phyloP scores from a whole-genome alignment of 73 alveolate species.

The Urostyla sp. region DNA sequence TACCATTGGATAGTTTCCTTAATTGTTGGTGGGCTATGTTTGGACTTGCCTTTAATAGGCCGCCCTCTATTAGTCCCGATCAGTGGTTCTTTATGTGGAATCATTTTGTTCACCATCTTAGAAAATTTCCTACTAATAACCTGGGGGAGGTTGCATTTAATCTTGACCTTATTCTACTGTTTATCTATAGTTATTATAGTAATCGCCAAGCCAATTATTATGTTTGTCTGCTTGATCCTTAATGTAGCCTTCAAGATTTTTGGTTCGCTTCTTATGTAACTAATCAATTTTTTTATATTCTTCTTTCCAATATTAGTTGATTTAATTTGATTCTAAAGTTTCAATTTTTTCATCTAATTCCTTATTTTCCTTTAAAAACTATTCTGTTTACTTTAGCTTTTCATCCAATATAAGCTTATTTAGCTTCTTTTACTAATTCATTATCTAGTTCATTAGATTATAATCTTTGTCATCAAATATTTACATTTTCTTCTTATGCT shows the following conservation, averaged over 20 bases:
- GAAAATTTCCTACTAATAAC: too few relatives aligned
- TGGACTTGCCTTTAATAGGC: too few relatives aligned
- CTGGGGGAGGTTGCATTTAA: too few relatives aligned
- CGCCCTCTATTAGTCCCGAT: too few relatives aligned
- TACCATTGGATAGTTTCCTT: too few relatives aligned
- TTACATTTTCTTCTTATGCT: slow-evolving; percentile 41
- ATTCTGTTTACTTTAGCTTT: slow-evolving; percentile 34
- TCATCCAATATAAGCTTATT: slow-evolving; percentile 10
- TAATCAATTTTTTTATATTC: slow-evolving; percentile 20
- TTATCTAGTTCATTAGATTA: slow-evolving; percentile 43
- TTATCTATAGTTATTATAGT: slow-evolving; percentile 4
- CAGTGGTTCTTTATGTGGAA: too few relatives aligned
- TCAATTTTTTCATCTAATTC: slow-evolving; percentile 33
- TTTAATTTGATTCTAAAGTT: neutral
- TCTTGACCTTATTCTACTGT: neutral
- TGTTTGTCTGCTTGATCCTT: slow-evolving; percentile 3
- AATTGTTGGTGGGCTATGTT: too few relatives aligned
- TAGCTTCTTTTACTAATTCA: slow-evolving; percentile 32
- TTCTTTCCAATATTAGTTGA: slow-evolving; percentile 29
- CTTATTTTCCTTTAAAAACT: slow-evolving; percentile 46
- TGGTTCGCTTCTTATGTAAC: slow-evolving; percentile 17
- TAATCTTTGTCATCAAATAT: slow-evolving; percentile 56
- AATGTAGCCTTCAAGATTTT: neutral
- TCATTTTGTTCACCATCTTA: too few relatives aligned
- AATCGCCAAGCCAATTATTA: neutral